Evolutionary conservation across 176 grass and related monocot species (phyloP).

Genomic region (Zea luxurians): DNA sequence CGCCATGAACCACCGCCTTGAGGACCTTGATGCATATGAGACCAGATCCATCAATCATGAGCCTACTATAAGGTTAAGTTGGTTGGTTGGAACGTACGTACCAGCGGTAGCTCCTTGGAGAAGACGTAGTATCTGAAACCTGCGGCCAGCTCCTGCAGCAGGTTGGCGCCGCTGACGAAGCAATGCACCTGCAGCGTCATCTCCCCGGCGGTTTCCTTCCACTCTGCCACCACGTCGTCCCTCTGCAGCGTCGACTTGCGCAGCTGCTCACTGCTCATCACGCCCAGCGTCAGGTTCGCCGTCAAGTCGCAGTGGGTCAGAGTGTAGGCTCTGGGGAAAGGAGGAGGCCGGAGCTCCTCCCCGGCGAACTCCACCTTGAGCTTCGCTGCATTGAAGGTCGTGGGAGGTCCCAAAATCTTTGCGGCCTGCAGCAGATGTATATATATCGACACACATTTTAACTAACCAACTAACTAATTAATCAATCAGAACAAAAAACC

Average conservation of each 20-base stretch:
- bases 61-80: background rate
- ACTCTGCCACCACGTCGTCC: constrained; percentile 85
- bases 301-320: constrained; percentile 93
- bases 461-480: background rate
- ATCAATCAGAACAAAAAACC: background rate
- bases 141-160: constrained; percentile 72
- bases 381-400: constrained; percentile 80
- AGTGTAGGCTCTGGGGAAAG: constrained; percentile 74
- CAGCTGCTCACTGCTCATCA: constrained; percentile 66
- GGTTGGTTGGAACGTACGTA: background rate
- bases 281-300: constrained; percentile 74
- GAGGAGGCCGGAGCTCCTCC: constrained; percentile 27
- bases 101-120: constrained; percentile 91
- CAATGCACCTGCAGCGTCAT: constrained; percentile 93
- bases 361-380: constrained; percentile 74
- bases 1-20: constrained; percentile 83
- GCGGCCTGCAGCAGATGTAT: constrained; percentile 51
- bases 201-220: constrained; percentile 63
- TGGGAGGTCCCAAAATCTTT: constrained; percentile 70
- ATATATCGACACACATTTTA: background rate
- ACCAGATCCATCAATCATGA: background rate
- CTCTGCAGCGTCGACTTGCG: constrained; percentile 57
- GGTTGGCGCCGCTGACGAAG: constrained; percentile 82
- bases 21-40: constrained; percentile 44
- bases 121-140: constrained; percentile 91